Percentiles rank a stretch among this genome's conserved stretches.
Conservation (phyloP, 768 basidiomycete genomes). For the Tylopilus sp. region DNA sequence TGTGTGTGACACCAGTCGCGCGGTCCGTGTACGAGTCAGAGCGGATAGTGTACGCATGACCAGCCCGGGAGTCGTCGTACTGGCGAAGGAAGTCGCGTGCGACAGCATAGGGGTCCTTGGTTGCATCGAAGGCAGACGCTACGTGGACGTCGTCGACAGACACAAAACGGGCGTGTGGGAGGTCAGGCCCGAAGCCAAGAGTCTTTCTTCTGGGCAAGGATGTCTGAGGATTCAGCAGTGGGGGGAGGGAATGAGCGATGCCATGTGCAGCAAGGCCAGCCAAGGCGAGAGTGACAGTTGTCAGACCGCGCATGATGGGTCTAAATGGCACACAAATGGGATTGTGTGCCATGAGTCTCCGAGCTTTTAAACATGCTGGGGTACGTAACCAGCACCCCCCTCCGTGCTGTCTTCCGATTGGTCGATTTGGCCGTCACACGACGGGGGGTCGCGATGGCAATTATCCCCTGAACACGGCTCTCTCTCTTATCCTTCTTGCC, state of each 20-base stretch:
- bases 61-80: slow-evolving; percentile 34
- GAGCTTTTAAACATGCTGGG: slow-evolving; percentile 12
- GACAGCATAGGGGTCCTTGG: slow-evolving; percentile 54
- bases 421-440: slow-evolving; percentile 17
- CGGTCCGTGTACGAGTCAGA: slow-evolving; percentile 85
- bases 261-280: slow-evolving; percentile 58
- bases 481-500: slow-evolving; percentile 1
- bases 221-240: not conserved
- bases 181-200: slow-evolving; percentile 81
- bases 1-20: slow-evolving; percentile 82
- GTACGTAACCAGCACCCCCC: slow-evolving; percentile 21
- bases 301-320: slow-evolving; percentile 56
- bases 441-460: slow-evolving; percentile 13
- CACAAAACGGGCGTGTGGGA: slow-evolving; percentile 67
- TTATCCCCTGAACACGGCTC: slow-evolving; percentile 9
- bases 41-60: slow-evolving; percentile 56
- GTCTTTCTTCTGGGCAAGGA: slow-evolving; percentile 61
- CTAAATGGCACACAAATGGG: not conserved
- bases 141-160: slow-evolving; percentile 38
- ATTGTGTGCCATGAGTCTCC: not conserved
- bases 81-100: slow-evolving; percentile 57
- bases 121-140: slow-evolving; percentile 38
- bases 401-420: slow-evolving; percentile 13
- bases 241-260: slow-evolving; percentile 40
- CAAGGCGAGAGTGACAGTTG: slow-evolving; percentile 58